phyloP scores from a whole-genome alignment of 108 stramenopile genomes.

The Skeletonema menzelii region DNA sequence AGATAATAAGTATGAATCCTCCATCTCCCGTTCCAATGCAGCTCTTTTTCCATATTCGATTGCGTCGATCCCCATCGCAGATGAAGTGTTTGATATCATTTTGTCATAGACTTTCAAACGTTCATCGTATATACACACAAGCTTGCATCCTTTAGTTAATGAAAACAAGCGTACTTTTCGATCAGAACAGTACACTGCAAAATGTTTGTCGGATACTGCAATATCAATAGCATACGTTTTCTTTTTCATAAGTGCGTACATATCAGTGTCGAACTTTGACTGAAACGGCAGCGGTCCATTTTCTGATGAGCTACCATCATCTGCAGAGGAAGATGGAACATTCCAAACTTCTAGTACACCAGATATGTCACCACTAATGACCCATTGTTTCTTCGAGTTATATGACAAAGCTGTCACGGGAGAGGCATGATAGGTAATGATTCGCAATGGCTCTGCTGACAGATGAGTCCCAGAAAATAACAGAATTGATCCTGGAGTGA shows the following conservation, averaged over 20 bases:
- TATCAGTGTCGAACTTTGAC: conserved; percentile 89
- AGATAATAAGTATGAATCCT: conserved; percentile 46
- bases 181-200: conserved; percentile 85
- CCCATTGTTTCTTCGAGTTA: conserved; percentile 55
- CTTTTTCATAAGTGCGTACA: conserved; percentile 89
- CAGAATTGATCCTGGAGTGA: conserved; percentile 43
- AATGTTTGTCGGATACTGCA: conserved; percentile 58
- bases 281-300: conserved; percentile 45
- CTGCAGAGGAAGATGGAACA: conserved; percentile 13
- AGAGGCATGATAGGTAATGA: conserved; percentile 70
- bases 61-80: conserved; percentile 71
- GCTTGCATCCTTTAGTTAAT: conserved; percentile 71
- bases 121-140: conserved; percentile 89
- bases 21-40: conserved; percentile 89
- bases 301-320: conserved; percentile 8
- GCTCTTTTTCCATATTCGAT: conserved; percentile 90
- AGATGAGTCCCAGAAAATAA: conserved; percentile 56
- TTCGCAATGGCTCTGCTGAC: conserved; percentile 54
- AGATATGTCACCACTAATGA: conserved; percentile 79
- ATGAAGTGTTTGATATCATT: conserved; percentile 26
- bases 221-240: conserved; percentile 76
- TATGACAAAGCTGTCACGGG: conserved; percentile 84
- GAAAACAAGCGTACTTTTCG: conserved; percentile 85
- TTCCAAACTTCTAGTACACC: conserved; percentile 97
- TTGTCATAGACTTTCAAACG: conserved; percentile 73